Evolutionary conservation across 495 filamentous ascomycete species (phyloP), one percentile per base, ranked within the genome.

Genomic region (Cenococcum geophilum): DNA sequence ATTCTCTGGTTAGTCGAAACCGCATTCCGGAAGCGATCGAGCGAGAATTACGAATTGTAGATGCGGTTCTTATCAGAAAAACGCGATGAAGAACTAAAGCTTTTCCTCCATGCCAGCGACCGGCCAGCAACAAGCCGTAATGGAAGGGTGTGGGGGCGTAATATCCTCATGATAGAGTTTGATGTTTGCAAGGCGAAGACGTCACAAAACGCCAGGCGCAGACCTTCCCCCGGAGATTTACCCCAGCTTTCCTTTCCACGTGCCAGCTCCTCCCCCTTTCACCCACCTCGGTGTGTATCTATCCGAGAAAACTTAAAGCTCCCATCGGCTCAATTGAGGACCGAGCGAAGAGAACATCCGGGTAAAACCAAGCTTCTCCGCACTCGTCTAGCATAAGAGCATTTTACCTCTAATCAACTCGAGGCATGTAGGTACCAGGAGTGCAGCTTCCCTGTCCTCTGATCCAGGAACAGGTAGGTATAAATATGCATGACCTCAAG

Each of bases 11-110:
- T 4, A n/a, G 35, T 32, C 34, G 1, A 55, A 36, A 1, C 20
- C 1, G 27, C 12, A 36, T 35, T 4, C n/a, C 6, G 12, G 48
- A 16, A 59, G 87, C 75, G 4, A 79, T 85, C 59, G 8, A 21
- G 49, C 35, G 52, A 12, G 53, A 16, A 62, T 62, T 55, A 55
- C 52, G 34, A 58, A 12, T 32, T 49, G 58, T 72, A 74, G 53
- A 73, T 60, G 55, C 71, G 71, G 61, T 74, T 73, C 59, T 71
- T 63, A 3, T 60, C 58, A 16, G 42, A 51, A 1, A 35, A 32
- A 14, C 35, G 18, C 5, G 60, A 23, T 23, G 61, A 59, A 35
- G 9, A 22, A 40, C 56, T 23, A 49, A 64, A 59, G 10, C 45
- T 1, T 14, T 16, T 32, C 21, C 49, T 23, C 4, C 53, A 40